These are phyloP conservation scores for Millerago galiae DNA, from an alignment of 805 yeast species.

Conservation along the genomic window DNA sequence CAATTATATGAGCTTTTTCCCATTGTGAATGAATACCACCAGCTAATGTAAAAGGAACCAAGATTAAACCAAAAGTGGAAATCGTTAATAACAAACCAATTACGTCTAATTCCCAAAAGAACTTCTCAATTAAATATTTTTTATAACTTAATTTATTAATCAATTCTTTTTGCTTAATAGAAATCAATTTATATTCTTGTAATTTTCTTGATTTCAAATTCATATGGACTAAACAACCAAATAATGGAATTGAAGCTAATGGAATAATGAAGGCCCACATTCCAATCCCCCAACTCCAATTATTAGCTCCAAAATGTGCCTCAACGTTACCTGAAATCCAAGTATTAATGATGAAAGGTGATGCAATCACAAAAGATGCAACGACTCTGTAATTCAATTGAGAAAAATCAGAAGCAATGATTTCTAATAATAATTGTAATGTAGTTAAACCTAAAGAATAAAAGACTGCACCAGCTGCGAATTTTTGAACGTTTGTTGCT, in stretches of 20 bases:
- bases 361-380: conserved; percentile 54
- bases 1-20: conserved; percentile 53
- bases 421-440: conserved; percentile 44
- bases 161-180: conserved; percentile 17
- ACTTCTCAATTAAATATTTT: conserved; percentile 25
- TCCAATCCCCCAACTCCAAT: conserved; percentile 51
- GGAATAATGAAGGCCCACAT: conserved; percentile 59
- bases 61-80: conserved; percentile 52
- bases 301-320: conserved; percentile 26
- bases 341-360: conserved; percentile 64
- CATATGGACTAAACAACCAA: conserved; percentile 42
- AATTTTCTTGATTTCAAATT: conserved; percentile 36
- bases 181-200: conserved; percentile 32
- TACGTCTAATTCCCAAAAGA: conserved; percentile 57
- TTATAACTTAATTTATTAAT: conserved; percentile 8
- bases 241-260: conserved; percentile 41
- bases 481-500: conserved; percentile 45
- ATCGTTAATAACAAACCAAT: conserved; percentile 51
- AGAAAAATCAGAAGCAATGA: conserved; percentile 57
- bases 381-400: conserved; percentile 59
- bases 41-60: conserved; percentile 65
- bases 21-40: conserved; percentile 50
- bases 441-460: conserved; percentile 50
- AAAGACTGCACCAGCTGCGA: conserved; percentile 50
- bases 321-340: conserved; percentile 60